Conservation (phyloP, 2,329 filamentous ascomycete genomes). For the Penicillium hordei region DNA sequence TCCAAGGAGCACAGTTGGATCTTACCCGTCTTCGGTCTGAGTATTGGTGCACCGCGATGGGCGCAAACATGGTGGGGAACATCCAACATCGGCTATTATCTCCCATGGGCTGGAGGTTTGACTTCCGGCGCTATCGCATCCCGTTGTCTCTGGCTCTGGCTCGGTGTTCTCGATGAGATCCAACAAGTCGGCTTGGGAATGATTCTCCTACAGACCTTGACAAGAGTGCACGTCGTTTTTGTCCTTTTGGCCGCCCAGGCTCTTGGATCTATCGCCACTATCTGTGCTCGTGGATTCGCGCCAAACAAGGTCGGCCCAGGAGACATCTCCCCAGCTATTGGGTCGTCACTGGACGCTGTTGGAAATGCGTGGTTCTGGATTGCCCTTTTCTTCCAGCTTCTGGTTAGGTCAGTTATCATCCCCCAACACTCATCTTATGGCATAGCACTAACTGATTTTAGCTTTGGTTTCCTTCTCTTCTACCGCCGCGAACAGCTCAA, state of each 20-base stretch:
- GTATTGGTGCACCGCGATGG: slow-evolving; percentile 64
- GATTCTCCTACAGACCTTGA: slow-evolving; percentile 65
- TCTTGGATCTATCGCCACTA: slow-evolving; percentile 61
- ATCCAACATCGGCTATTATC: slow-evolving; percentile 59
- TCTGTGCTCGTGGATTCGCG: slow-evolving; percentile 60
- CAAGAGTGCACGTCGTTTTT: slow-evolving; percentile 63
- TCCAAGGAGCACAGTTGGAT: slow-evolving; percentile 65
- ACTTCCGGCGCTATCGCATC: slow-evolving; percentile 57
- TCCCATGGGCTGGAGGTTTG: slow-evolving; percentile 59
- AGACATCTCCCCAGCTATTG: slow-evolving; percentile 61
- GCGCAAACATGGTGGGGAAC: slow-evolving; percentile 67
- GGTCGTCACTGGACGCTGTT: slow-evolving; percentile 47
- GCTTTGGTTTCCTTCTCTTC: slow-evolving; percentile 43
- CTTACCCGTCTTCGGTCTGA: slow-evolving; percentile 66
- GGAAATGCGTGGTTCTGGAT: slow-evolving; percentile 62
- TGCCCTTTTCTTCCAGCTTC: slow-evolving; percentile 56
- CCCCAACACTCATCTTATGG: background rate
- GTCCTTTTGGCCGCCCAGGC: slow-evolving; percentile 61
- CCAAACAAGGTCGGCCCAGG: slow-evolving; percentile 63
- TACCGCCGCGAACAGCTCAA: slow-evolving; percentile 48
- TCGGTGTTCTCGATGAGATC: slow-evolving; percentile 63
- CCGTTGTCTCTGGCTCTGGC: slow-evolving; percentile 64
- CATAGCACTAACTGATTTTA: slow-evolving; percentile 17
- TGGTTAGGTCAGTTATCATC: slow-evolving; percentile 57
- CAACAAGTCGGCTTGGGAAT: slow-evolving; percentile 68